phyloP scores from a whole-genome alignment of 306 rosid species.

The Pterocarpus santalinus region DNA sequence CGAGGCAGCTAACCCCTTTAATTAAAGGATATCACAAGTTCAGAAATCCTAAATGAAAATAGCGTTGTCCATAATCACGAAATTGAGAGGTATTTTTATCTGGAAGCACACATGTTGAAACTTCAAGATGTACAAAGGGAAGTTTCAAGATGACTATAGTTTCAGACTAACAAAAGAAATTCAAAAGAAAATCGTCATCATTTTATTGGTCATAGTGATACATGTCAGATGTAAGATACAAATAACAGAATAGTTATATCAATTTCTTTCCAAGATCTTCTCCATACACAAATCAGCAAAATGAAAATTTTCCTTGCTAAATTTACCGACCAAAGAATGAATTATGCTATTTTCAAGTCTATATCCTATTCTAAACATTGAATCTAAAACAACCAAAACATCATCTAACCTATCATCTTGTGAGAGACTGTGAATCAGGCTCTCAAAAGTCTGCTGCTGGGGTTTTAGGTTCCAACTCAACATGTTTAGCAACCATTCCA shows the following conservation, averaged over 20 bases:
- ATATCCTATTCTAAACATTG: conserved; percentile 71
- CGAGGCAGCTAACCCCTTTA: conserved; percentile 20
- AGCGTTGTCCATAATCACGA: background rate
- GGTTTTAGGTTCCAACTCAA: conserved; percentile 61
- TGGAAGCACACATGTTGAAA: conserved; percentile 13
- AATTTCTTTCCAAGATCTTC: conserved; percentile 56
- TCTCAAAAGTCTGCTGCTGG: conserved; percentile 57
- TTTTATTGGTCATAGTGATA: conserved; percentile 20
- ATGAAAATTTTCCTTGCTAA: conserved; percentile 42
- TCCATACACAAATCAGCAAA: conserved; percentile 49
- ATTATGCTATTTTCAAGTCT: conserved; percentile 45
- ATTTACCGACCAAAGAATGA: conserved; percentile 55
- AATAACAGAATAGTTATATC: conserved; percentile 35
- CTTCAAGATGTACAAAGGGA: conserved; percentile 14
- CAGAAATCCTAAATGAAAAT: conserved; percentile 3
- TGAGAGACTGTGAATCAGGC: conserved; percentile 55
- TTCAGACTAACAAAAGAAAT: background rate
- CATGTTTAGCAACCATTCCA: conserved; percentile 68
- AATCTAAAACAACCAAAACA: conserved; percentile 65
- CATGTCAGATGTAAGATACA: conserved; percentile 40
- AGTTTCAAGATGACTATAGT: conserved; percentile 17
- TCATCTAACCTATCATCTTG: conserved; percentile 65
- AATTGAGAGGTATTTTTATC: background rate
- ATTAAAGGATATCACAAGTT: background rate
- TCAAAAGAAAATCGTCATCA: conserved; percentile 2